A percentile compares a stretch with the other conserved stretches of the same genome.
Evolutionary conservation across 805 yeast species (phyloP).

Genomic region (Cyberlindnera maritima): DNA sequence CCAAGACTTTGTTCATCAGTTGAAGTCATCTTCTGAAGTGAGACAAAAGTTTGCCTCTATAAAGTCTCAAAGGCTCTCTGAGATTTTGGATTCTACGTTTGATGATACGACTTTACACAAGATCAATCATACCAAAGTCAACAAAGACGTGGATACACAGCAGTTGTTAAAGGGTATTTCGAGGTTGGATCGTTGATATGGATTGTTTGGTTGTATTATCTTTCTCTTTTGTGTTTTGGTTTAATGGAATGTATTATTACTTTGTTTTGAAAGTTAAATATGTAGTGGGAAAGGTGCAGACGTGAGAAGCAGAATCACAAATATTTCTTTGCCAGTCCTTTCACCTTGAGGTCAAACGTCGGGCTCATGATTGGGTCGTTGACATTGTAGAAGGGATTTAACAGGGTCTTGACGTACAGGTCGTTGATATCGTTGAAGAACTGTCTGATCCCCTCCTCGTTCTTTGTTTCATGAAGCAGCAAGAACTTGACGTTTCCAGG

Average conservation of each 20-base stretch:
- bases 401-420: slow-evolving; percentile 75
- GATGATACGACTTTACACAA: slow-evolving; percentile 36
- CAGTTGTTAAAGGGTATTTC: slow-evolving; percentile 36
- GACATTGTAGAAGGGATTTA: slow-evolving; percentile 82
- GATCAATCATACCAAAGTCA: slow-evolving; percentile 21
- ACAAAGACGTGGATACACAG: slow-evolving; percentile 30
- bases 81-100: slow-evolving; percentile 42
- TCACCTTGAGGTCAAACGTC: slow-evolving; percentile 72
- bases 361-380: slow-evolving; percentile 74
- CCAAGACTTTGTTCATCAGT: slow-evolving; percentile 20
- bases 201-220: not conserved
- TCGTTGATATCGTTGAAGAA: slow-evolving; percentile 86
- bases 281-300: no score
- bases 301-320: slow-evolving; percentile 37
- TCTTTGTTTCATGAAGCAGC: slow-evolving; percentile 55
- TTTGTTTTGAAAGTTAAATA: not conserved
- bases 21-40: slow-evolving; percentile 22
- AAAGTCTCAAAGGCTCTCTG: slow-evolving; percentile 43
- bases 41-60: slow-evolving; percentile 28
- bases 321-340: slow-evolving; percentile 71
- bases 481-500: slow-evolving; percentile 84
- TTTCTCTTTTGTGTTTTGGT: not conserved
- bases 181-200: slow-evolving; percentile 21
- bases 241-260: not conserved
- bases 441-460: slow-evolving; percentile 75